phyloP scores from a whole-genome alignment of 768 basidiomycete species.

The Tubosaeta brunneosetosa region DNA sequence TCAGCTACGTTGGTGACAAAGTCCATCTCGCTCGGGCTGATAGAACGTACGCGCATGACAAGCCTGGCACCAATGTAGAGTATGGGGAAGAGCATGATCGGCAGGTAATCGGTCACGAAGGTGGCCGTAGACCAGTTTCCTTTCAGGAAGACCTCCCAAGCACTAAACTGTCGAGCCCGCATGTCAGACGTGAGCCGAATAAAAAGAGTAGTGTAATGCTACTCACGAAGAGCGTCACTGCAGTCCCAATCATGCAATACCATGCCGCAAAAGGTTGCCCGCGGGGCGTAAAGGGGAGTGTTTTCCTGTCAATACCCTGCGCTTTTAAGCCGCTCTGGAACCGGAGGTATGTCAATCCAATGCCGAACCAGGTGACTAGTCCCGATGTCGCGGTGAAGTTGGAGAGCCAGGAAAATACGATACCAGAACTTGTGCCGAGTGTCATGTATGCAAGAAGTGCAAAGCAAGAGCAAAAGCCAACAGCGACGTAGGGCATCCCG shows the following conservation, averaged over 20 bases:
- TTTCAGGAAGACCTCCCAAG: constrained; percentile 37
- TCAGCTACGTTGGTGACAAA: constrained; percentile 15
- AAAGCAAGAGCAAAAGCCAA: constrained; percentile 27
- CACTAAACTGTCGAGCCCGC: constrained; percentile 31
- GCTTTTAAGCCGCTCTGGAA: constrained; percentile 43
- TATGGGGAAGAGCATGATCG: constrained; percentile 42
- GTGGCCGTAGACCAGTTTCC: constrained; percentile 35
- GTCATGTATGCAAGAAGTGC: constrained; percentile 40
- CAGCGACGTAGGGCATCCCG: constrained; percentile 45
- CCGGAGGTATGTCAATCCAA: constrained; percentile 42
- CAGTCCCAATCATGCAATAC: constrained; percentile 29
- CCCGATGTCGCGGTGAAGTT: constrained; percentile 36
- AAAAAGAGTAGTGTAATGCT: no score
- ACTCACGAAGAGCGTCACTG: constrained; percentile 34
- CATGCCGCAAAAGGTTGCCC: constrained; percentile 42
- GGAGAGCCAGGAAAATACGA: constrained; percentile 43
- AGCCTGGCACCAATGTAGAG: constrained; percentile 36
- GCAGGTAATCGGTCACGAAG: constrained; percentile 43
- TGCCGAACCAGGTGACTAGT: constrained; percentile 41
- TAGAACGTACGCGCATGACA: constrained; percentile 4
- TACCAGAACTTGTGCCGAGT: constrained; percentile 30
- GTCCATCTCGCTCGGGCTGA: constrained; percentile 5
- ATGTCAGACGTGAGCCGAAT: neutral
- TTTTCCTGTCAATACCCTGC: constrained; percentile 45
- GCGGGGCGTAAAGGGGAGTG: constrained; percentile 41